Base-by-base conservation (phyloP, 768 basidiomycete genomes). In the Pleurotus platypus region DNA sequence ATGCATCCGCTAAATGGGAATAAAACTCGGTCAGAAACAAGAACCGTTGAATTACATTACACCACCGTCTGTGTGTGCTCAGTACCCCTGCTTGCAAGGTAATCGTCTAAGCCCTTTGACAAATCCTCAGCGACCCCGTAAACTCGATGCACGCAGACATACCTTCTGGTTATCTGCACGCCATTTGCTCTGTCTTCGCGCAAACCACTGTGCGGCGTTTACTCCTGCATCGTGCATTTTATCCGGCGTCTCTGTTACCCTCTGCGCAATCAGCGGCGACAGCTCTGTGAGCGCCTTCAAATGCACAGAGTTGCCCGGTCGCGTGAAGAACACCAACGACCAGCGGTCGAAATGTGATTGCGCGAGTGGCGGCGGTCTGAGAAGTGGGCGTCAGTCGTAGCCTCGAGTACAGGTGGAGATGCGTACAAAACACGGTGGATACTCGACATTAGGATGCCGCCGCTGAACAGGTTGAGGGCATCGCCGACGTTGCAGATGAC, bases 301-400 rank as follows among this genome's bases (percentile, higher is more conserved):
- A 2, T 72, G 57, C 37, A 75, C 69, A 5, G 74, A 71, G 63
- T 82, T 74, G 1, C 75, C 77, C 0, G 84, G 84, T 27, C 85
- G 76, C 1, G 77, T 80, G 69, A 86, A 85, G 67, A 78, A 86
- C 0, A 84, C 83, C 13, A 85, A 71, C 8, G 84, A 86, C 78
- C 79, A 86, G 5, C 84, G 72, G 40, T 78, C 77, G 49, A 72
- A 66, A 11, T 70, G 62, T 4, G 64, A 70, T 66, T 86, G 86
- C 3, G 65, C 68, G 7, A 79, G 77, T 0, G 85, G 85, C 0
- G 86, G 80, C 7, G 80, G 77, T 8, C 70, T 71, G 46, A 11
- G 11, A 27, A 47, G 11, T 11, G 1, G 22, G 1, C 27, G 46
- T 30, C 9, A 26, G 49, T 13, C 16, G 56, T 53, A 57, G 37